Base-by-base conservation (phyloP, 345 rosid genomes). In the Passiflora organensis region DNA sequence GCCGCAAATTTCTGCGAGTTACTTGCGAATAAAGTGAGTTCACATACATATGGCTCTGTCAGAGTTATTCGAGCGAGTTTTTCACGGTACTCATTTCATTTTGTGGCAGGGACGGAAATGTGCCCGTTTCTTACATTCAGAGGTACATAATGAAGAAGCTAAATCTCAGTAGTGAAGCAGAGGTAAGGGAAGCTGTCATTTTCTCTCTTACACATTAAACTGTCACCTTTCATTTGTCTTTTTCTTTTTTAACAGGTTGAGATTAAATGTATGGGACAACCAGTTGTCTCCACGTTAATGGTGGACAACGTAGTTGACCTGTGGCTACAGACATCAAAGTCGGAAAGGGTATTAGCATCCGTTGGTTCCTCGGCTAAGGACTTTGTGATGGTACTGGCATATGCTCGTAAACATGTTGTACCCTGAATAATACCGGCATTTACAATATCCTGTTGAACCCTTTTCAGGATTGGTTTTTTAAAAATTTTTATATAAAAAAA, bases 311-410 rank as follows among this genome's bases (percentile, higher is more conserved):
- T 68, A 62, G 55, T 68, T 28, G 67, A 68, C 21, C 41, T 32
- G 32, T 68, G 72, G 72, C 46, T 56, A 19, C 41, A 43, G 12
- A 32, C 45, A 37, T 25, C 67, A 36, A 55, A 36, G 43, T 50
- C 63, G 0, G 67, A 68, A 38, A 47, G 58, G 11, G 48, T 61
- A 14, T 17, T 52, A 19, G 67, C 66, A 32, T 24, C 67, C 17
- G 37, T 56, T 19, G 72, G 72, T 20, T 68, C 59, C 41, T 61
- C 72, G 12, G 72, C 72, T 0, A 61, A 68, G 52, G 72, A 68
- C 13, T 68, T 61, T 24, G 67, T 68, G 43, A 68, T 68, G 72
- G 67, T 49, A 53, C 67, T 68, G 43, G 57, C 54, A 19, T 68
- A 61, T 37, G 56, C 72, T 43, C 66, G 72, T 13, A 68, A 45